Evolutionary conservation across 192 early-diverging fungal species (phyloP).

Genomic region (Bifiguratus adelaidae): DNA sequence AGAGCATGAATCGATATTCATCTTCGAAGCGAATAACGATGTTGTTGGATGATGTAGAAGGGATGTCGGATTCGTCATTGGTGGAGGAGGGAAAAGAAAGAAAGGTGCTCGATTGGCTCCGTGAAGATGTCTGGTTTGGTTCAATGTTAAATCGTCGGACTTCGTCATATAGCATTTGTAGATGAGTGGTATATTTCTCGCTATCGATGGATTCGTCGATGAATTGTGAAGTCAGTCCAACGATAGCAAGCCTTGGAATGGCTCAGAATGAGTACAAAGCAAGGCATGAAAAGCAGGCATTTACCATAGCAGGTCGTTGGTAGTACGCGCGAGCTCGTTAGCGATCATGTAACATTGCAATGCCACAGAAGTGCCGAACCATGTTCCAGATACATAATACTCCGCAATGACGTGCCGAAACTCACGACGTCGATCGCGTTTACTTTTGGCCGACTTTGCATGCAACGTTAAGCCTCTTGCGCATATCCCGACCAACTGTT

Average conservation of each 20-base stretch:
- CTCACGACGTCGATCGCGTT: constrained; percentile 17
- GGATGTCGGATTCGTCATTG: not conserved
- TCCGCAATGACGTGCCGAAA: constrained; percentile 46
- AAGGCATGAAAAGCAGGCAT: not conserved
- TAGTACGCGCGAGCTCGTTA: constrained; percentile 58
- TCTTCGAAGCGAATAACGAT: constrained; percentile 43
- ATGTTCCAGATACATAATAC: constrained; percentile 76
- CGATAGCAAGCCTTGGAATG: constrained; percentile 58
- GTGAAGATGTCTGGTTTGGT: not conserved
- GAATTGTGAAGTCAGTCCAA: constrained; percentile 73
- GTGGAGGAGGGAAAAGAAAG: not conserved
- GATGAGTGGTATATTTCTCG: constrained; percentile 49
- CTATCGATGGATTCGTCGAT: constrained; percentile 60
- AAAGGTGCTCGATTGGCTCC: too few relatives aligned
- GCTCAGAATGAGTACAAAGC: not conserved
- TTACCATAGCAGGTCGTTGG: constrained; percentile 70
- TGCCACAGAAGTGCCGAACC: constrained; percentile 64
- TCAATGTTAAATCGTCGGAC: constrained; percentile 42
- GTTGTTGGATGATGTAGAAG: constrained; percentile 34
- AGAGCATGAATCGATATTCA: constrained; percentile 81
- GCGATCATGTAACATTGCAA: constrained; percentile 64
- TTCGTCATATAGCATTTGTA: constrained; percentile 56
- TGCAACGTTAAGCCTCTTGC: not conserved
- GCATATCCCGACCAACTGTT: not conserved
- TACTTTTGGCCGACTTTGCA: constrained; percentile 16